phyloP scores from a whole-genome alignment of 345 rosid genomes.

The Murraya paniculata region DNA sequence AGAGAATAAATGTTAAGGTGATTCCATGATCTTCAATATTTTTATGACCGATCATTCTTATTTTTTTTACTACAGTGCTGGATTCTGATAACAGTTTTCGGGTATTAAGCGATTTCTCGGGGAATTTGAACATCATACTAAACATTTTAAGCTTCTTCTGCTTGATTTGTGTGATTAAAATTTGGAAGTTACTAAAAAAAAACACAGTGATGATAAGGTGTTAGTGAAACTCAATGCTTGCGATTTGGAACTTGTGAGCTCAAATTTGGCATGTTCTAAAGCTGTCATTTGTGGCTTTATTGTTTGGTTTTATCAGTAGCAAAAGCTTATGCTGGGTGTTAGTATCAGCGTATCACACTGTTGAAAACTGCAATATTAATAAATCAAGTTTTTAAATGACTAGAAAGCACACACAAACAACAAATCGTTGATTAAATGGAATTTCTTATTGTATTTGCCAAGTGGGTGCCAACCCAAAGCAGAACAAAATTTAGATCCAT shows the following conservation, averaged over 20 bases:
- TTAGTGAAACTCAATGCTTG: slow-evolving; percentile 12
- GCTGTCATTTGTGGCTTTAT: neutral
- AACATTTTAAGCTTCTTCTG: neutral
- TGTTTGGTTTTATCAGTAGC: neutral
- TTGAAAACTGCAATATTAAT: neutral
- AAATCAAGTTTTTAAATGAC: neutral
- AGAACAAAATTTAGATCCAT: neutral
- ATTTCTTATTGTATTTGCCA: neutral
- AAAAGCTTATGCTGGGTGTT: neutral
- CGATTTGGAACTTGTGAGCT: slow-evolving; percentile 8
- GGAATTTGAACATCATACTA: neutral
- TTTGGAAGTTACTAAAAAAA: neutral
- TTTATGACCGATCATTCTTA: neutral
- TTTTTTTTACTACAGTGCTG: neutral
- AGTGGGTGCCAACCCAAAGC: neutral
- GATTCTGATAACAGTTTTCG: neutral
- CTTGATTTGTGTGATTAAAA: neutral
- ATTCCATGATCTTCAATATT: neutral
- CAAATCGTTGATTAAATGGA: neutral
- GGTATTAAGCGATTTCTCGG: neutral
- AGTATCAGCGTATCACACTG: neutral
- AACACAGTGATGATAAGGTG: neutral
- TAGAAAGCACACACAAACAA: neutral
- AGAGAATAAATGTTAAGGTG: neutral
- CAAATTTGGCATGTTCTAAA: slow-evolving; percentile 6